Evolutionary conservation across 768 basidiomycete genomes (phyloP).

Genomic region (Sarcomyxa edulis): DNA sequence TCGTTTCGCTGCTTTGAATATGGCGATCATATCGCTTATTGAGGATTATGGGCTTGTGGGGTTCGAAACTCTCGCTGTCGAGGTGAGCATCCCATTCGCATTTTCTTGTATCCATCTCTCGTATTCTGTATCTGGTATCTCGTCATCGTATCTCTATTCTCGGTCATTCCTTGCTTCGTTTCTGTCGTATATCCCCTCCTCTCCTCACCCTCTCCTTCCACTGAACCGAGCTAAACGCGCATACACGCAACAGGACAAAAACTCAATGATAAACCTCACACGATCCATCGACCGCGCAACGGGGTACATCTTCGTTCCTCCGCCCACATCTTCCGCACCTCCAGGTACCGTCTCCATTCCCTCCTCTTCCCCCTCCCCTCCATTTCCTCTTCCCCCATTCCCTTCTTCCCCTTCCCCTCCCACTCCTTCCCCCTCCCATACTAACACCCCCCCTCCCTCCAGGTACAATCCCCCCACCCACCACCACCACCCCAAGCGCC

Average conservation of each 20-base stretch:
- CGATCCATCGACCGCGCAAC: constrained; percentile 85
- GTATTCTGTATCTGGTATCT: too few relatives aligned
- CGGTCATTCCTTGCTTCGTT: too few relatives aligned
- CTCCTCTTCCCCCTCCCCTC: constrained; percentile 13
- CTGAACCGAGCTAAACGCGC: too few relatives aligned
- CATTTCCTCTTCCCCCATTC: too few relatives aligned
- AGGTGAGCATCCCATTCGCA: too few relatives aligned
- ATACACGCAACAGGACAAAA: constrained; percentile 63
- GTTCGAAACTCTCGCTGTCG: constrained; percentile 95
- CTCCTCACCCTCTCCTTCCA: too few relatives aligned
- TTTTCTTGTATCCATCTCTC: too few relatives aligned
- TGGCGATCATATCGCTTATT: constrained; percentile 87
- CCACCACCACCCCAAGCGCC: constrained; percentile 30
- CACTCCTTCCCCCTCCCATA: constrained; percentile 54
- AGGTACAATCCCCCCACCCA: constrained; percentile 16
- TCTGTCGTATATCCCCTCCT: too few relatives aligned
- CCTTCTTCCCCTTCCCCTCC: too few relatives aligned
- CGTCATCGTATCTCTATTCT: too few relatives aligned
- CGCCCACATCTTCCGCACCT: constrained; percentile 18
- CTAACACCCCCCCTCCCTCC: constrained; percentile 13
- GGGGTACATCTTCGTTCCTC: constrained; percentile 85
- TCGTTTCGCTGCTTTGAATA: constrained; percentile 75
- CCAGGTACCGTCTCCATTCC: constrained; percentile 9
- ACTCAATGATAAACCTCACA: constrained; percentile 88
- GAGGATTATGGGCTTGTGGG: constrained; percentile 92